A percentile compares a stretch with the other conserved stretches of the same genome.
Conservation (phyloP, 2,329 filamentous ascomycete species). For the Aspergillus sp. region DNA sequence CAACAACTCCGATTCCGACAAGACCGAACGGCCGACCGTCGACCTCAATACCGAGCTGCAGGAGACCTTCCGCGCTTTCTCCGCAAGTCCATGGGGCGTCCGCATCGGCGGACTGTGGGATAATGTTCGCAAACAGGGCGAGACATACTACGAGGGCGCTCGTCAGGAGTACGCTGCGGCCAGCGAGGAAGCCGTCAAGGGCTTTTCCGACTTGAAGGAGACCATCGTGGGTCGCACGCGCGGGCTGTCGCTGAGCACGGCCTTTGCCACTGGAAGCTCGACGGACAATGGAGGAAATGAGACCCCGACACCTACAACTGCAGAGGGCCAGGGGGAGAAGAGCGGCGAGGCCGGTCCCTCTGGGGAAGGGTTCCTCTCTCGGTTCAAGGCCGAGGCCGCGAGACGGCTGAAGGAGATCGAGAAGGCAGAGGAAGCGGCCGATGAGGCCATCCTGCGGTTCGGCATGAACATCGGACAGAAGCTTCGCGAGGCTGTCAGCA, state of each 20-base stretch:
- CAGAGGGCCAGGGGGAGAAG: conserved; percentile 20
- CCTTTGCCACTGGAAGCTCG: conserved; percentile 19
- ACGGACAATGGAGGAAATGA: conserved; percentile 29
- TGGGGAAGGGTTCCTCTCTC: conserved; percentile 67
- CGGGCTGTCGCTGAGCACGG: conserved; percentile 63
- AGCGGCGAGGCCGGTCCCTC: conserved; percentile 20
- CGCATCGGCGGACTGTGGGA: conserved; percentile 85
- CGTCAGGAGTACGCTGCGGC: conserved; percentile 79
- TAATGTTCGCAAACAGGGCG: conserved; percentile 91
- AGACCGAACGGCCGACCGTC: conserved; percentile 35
- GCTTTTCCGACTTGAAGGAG: conserved; percentile 68
- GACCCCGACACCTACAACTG: conserved; percentile 25
- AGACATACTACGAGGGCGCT: conserved; percentile 80
- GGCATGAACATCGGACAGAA: conserved; percentile 88
- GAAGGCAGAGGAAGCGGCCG: conserved; percentile 89
- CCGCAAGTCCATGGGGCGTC: conserved; percentile 85
- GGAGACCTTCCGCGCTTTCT: conserved; percentile 93
- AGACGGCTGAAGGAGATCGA: conserved; percentile 87
- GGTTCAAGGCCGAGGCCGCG: conserved; percentile 73
- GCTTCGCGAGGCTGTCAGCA: conserved; percentile 82
- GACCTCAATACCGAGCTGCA: conserved; percentile 84
- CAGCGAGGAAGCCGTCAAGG: conserved; percentile 77
- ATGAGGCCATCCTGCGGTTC: conserved; percentile 90
- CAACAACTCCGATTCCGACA: conserved; percentile 42
- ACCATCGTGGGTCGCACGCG: conserved; percentile 72